Percentiles rank a stretch among this genome's conserved stretches.
These are phyloP conservation scores for Pythium guiyangense DNA, from an alignment of 352 stramenopile genomes.

Conservation along the genomic window DNA sequence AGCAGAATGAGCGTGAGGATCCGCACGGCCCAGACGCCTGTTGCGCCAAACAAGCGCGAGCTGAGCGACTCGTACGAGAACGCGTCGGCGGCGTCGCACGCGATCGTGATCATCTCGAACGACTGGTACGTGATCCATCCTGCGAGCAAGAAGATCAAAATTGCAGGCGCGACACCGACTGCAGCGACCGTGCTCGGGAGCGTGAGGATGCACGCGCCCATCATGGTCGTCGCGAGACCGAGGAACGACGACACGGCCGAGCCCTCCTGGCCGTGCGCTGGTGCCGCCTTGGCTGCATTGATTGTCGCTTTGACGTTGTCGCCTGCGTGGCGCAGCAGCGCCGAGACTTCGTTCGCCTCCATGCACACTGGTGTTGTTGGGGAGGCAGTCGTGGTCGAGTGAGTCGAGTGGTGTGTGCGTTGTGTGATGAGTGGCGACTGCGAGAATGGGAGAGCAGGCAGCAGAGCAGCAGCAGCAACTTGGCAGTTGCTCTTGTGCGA, in stretches of 20 bases:
- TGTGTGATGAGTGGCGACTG: too few species aligned
- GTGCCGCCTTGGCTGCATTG: slow-evolving; percentile 7
- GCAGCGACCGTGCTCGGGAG: slow-evolving; percentile 63
- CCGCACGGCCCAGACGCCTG: slow-evolving; percentile 68
- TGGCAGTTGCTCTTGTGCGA: too few species aligned
- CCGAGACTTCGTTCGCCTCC: slow-evolving; percentile 22
- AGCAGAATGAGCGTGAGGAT: slow-evolving; percentile 69
- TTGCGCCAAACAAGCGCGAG: slow-evolving; percentile 61
- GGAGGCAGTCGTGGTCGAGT: too few species aligned
- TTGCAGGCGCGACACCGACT: slow-evolving; percentile 37
- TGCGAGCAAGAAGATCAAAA: slow-evolving; percentile 50
- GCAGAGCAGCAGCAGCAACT: too few species aligned
- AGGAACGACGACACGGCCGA: slow-evolving; percentile 73
- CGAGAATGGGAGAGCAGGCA: too few species aligned
- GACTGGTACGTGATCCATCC: slow-evolving; percentile 62
- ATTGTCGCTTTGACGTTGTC: slow-evolving; percentile 12
- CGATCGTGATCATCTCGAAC: slow-evolving; percentile 68
- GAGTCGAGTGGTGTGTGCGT: too few species aligned
- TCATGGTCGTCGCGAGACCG: slow-evolving; percentile 81
- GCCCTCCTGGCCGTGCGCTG: slow-evolving; percentile 37
- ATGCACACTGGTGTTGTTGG: slow-evolving; percentile 2
- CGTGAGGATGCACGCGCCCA: slow-evolving; percentile 72
- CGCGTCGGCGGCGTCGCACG: slow-evolving; percentile 54
- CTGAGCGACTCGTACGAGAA: slow-evolving; percentile 82
- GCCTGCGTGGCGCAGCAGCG: slow-evolving; percentile 26